Base-by-base conservation (phyloP, 441 rosid species). In the Rhodomyrtus psidioides region DNA sequence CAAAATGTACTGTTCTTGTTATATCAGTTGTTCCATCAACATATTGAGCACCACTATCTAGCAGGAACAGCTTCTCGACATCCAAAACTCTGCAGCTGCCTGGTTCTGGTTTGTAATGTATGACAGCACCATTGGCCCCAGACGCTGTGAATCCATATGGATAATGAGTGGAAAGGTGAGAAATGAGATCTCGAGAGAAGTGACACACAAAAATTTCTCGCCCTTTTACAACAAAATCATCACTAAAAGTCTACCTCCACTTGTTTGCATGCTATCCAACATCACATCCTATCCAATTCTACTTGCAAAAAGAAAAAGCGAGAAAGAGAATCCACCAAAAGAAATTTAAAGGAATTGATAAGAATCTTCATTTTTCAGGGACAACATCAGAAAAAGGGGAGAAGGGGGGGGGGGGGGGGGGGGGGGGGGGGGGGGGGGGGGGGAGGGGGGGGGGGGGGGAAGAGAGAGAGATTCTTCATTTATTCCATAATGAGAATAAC, bases 11-110 rank as follows among this genome's bases (percentile, higher is more conserved):
- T 21, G 99, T 97, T 91, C 99, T 92, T 54, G 99, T 97, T 88
- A 97, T 93, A 86, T 97, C 99, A 83, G 99, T 97, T 84, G 99
- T 97, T 89, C 99, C 99, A 88, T 97, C 99, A 53, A 94, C 90
- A 89, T 93, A 96, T 86, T 97, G 99, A 88, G 98, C 99, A 88
- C 99, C 99, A 88, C 98, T 95, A 86, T 97, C 99, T 54, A 97
- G 92, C 58, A 97, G 91, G 88, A 95, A 96, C 51, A 97, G 92
- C 84, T 96, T 97, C 54, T 89, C 86, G 49, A 94, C 89, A 91
- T 95, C 97, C 85, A 97, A 94, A 75, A 91, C 84, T 83, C 99
- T 95, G 88, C 99, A 97, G 86, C 90, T 97, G 86, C 89, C 95
- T 65, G 94, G 93, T 89, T 97, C 98, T 76, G 99, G 96, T 90